Conservation (phyloP, 352 stramenopile genomes). For the Lagenidium giganteum region DNA sequence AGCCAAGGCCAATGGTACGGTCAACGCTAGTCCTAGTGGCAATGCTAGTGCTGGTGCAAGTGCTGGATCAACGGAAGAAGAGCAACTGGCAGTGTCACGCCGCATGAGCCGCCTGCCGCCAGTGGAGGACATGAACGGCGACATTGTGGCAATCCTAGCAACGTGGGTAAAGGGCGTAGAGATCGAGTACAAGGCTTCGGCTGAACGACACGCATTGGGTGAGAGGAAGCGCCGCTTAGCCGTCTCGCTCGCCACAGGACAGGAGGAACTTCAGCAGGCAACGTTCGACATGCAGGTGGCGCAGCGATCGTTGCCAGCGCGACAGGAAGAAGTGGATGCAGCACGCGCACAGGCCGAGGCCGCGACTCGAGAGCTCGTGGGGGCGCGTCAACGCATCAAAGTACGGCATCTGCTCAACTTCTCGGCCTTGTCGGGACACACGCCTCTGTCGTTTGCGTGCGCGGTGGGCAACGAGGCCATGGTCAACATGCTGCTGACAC, state of each 20-base stretch:
- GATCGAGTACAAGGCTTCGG: conserved; percentile 63
- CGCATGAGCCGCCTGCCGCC: conserved; percentile 14
- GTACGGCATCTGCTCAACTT: conserved; percentile 49
- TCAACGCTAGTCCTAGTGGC: too few species aligned
- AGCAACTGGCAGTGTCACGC: not conserved
- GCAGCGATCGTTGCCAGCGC: conserved; percentile 48
- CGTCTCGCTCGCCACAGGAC: conserved; percentile 24
- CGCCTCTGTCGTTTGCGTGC: conserved; percentile 58
- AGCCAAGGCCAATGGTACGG: too few species aligned
- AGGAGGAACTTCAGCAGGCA: conserved; percentile 30
- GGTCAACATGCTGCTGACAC: conserved; percentile 59
- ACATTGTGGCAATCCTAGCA: conserved; percentile 48
- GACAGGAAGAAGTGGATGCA: conserved; percentile 55
- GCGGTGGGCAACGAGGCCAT: conserved; percentile 71
- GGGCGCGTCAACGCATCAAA: conserved; percentile 38
- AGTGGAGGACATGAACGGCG: conserved; percentile 26
- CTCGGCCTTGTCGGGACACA: conserved; percentile 61
- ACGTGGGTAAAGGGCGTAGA: conserved; percentile 74
- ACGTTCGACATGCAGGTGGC: conserved; percentile 62
- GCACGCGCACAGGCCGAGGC: conserved; percentile 18
- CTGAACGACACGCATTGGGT: conserved; percentile 40
- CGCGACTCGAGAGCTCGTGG: conserved; percentile 31
- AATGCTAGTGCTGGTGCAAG: too few species aligned
- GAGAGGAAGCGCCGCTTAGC: conserved; percentile 51
- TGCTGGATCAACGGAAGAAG: conserved; percentile 12